Base-by-base conservation (phyloP, 257 asterid species). In the Thymus quinquecostatus region DNA sequence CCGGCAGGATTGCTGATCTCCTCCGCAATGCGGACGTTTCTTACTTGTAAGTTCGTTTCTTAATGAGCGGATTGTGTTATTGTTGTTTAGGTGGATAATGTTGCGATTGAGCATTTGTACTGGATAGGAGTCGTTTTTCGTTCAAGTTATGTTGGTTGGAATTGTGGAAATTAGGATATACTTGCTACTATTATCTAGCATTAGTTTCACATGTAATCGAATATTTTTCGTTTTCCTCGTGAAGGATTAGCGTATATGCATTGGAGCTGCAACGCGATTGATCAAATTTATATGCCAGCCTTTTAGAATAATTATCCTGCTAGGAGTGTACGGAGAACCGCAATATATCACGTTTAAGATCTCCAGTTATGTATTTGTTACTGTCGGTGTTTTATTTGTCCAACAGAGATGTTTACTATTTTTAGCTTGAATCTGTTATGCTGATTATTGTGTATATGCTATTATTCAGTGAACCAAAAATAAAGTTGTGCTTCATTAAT, bases 1-100 rank as follows among this genome's bases (percentile, higher is more conserved):
- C 96, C 44, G 83, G 80, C 10, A 84, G 81, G 78, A 86, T 95
- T 76, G 92, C 97, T 72, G 96, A 87, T 74, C 91, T 95, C 75
- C 93, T 95, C 73, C 77, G 84, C 12, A 87, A 80, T 76, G 85
- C 96, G 10, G 97, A 95, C 69, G 96, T 86, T 43, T 88, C 97
- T 60, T 95, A 92, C 83, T 70, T 95, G 99, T 95, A 82, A 92
- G 99, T 83, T 78, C 47, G 54, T 12, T 55, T 66, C 70, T 69
- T 27, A 49, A 43, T 61, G 55, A 43, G 41, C n/a, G 68, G 77
- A 67, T 45, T 75, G 14, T 34, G 43, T 54, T 77, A 32, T 66
- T 71, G 12, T 72, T 49, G 51, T 49, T 58, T 70, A 36, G 40
- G 47, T 64, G 45, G 64, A 48, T 70, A 33, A 53, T 59, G 72